Conservation (phyloP, 768 basidiomycete species). For the Podaxis mareebaensis region DNA sequence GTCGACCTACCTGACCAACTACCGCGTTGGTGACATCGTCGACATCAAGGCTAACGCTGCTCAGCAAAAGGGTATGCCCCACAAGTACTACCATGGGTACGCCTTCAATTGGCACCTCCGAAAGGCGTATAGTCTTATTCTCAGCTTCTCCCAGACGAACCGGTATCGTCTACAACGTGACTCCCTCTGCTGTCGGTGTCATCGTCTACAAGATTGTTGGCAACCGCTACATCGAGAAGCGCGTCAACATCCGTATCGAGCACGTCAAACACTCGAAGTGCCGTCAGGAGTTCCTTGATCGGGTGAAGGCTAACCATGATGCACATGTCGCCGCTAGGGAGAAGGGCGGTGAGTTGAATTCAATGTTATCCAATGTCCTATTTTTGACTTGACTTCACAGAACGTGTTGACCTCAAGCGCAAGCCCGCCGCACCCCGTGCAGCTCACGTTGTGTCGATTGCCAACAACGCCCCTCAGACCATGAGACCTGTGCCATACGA, state of each 20-base stretch:
- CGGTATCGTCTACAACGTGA: slow-evolving; percentile 98
- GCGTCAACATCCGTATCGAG: slow-evolving; percentile 97
- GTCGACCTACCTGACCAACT: slow-evolving; percentile 92
- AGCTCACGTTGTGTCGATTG: slow-evolving; percentile 69
- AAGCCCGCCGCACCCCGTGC: slow-evolving; percentile 81
- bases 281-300: slow-evolving; percentile 94
- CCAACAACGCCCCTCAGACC: slow-evolving; percentile 85
- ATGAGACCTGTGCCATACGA: slow-evolving; percentile 93
- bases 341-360: slow-evolving; percentile 75
- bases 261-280: slow-evolving; percentile 97
- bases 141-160: slow-evolving; percentile 69
- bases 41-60: slow-evolving; percentile 99
- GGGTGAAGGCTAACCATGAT: slow-evolving; percentile 90
- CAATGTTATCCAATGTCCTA: not conserved
- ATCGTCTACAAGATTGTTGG: slow-evolving; percentile 99
- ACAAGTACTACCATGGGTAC: slow-evolving; percentile 97
- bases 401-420: slow-evolving; percentile 83
- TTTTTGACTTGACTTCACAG: slow-evolving; percentile 36
- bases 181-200: slow-evolving; percentile 91
- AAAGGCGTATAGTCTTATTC: slow-evolving; percentile 2
- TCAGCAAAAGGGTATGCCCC: slow-evolving; percentile 99
- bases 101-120: slow-evolving; percentile 33
- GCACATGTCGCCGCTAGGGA: slow-evolving; percentile 85
- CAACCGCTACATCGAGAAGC: slow-evolving; percentile 98
- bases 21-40: slow-evolving; percentile 96